Conservation (phyloP, 805 yeast genomes). For the Yarrowia sp. region DNA sequence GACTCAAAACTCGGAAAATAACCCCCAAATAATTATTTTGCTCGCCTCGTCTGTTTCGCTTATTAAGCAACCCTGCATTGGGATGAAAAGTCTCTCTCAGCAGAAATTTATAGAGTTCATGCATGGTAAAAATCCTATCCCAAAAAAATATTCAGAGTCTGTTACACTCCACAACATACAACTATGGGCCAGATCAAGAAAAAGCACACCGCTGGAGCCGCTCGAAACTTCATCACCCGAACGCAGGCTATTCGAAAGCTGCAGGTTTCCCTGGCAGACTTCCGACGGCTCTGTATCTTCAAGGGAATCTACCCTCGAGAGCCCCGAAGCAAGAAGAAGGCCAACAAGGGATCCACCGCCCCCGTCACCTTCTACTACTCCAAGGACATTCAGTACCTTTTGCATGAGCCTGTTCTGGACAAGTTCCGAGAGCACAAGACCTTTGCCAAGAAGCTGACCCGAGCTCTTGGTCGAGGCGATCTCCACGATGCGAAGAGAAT, state of each 20-base stretch:
- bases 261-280: constrained; percentile 94
- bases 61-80: constrained; percentile 8
- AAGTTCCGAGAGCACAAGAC: constrained; percentile 96
- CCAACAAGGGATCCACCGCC: constrained; percentile 97
- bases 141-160: constrained; percentile 33
- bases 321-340: constrained; percentile 93
- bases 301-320: constrained; percentile 98
- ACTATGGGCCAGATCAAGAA: constrained; percentile 64
- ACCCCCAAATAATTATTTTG: no score
- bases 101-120: constrained; percentile 30
- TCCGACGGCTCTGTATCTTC: constrained; percentile 91
- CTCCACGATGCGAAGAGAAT: constrained; percentile 84
- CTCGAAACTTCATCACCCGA: constrained; percentile 90
- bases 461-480: constrained; percentile 91
- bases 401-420: constrained; percentile 91
- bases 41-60: not conserved
- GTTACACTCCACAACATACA: constrained; percentile 18
- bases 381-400: constrained; percentile 91
- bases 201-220: constrained; percentile 85
- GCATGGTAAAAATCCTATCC: constrained; percentile 37
- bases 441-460: constrained; percentile 87
- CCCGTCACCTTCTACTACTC: constrained; percentile 92
- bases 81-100: constrained; percentile 23
- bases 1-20: no score
- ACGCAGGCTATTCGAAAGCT: constrained; percentile 91